Percentiles rank a stretch among this genome's conserved stretches.
phyloP scores from a whole-genome alignment of 805 yeast genomes.

The Saccharomyces jurei region DNA sequence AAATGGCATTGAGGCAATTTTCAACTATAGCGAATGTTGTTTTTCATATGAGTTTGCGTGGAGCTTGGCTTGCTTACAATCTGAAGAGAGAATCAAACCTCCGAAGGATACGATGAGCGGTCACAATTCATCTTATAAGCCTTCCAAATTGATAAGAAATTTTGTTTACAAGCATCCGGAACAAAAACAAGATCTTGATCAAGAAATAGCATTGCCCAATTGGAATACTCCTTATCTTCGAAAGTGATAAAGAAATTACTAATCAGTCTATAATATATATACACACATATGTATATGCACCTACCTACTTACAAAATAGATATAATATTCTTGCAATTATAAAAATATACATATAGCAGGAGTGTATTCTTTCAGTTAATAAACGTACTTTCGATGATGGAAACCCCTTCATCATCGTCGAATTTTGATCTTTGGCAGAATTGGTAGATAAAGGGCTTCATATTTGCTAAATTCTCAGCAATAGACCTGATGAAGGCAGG shows the following conservation, averaged over 20 bases:
- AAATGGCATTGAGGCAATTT: constrained; percentile 6
- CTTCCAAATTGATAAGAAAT: constrained; percentile 5
- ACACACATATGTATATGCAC: neutral
- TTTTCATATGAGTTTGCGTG: constrained; percentile 6
- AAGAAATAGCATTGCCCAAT: constrained; percentile 6
- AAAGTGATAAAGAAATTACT: neutral
- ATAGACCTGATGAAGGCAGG: constrained; percentile 73
- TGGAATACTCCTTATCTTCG: constrained; percentile 11
- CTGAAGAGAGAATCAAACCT: neutral
- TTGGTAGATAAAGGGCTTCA: constrained; percentile 80
- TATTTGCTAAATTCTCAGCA: constrained; percentile 74
- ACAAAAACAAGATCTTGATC: constrained; percentile 4
- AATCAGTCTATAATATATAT: neutral
- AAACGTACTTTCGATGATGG: constrained; percentile 73
- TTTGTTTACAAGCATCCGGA: constrained; percentile 9
- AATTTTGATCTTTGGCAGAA: constrained; percentile 55
- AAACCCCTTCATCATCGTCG: constrained; percentile 52
- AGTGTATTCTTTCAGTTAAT: constrained; percentile 30
- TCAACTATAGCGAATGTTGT: constrained; percentile 7
- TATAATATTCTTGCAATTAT: neutral
- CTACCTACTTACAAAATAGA: neutral
- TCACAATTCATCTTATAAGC: constrained; percentile 2
- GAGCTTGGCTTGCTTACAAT: constrained; percentile 4
- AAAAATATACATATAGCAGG: neutral
- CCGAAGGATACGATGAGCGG: neutral